These are phyloP conservation scores for Grigorovia jiainica DNA, from an alignment of 805 yeast genomes.

Conservation along the genomic window DNA sequence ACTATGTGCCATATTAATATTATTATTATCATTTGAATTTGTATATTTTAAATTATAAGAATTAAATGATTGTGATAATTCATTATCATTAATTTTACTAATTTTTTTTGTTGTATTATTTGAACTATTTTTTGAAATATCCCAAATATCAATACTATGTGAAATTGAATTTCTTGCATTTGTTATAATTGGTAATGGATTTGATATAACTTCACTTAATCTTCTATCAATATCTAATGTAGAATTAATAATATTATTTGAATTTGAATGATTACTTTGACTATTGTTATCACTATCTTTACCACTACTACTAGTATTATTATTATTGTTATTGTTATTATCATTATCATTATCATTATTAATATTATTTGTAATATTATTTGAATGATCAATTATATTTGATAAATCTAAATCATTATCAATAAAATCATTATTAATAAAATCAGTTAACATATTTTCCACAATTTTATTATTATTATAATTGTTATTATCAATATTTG, in stretches of 20 bases:
- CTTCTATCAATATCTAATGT: conserved; percentile 2
- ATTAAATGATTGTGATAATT: conserved; percentile 18
- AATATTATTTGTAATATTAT: not conserved
- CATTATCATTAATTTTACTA: conserved; percentile 9
- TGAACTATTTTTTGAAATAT: conserved; percentile 9
- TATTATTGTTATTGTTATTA: not conserved
- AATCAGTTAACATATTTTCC: not conserved
- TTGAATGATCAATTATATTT: not conserved
- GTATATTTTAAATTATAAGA: conserved; percentile 20
- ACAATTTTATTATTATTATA: not conserved
- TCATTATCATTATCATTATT: not conserved
- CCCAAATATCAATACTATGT: conserved; percentile 23
- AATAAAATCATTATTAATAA: not conserved
- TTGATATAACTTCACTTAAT: conserved; percentile 11
- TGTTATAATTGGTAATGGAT: conserved; percentile 8
- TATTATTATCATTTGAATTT: conserved; percentile 3
- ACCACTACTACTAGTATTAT: not conserved
- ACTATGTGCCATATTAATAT: not conserved
- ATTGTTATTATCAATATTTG: not conserved
- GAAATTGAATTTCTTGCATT: conserved; percentile 23
- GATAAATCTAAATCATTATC: not conserved
- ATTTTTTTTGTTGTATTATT: conserved; percentile 1
- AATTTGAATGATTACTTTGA: not conserved
- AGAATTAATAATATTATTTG: not conserved
- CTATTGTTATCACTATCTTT: not conserved